Conservation (phyloP, 1,284 basidiomycete genomes). For the Heterobasidion occidentale region DNA sequence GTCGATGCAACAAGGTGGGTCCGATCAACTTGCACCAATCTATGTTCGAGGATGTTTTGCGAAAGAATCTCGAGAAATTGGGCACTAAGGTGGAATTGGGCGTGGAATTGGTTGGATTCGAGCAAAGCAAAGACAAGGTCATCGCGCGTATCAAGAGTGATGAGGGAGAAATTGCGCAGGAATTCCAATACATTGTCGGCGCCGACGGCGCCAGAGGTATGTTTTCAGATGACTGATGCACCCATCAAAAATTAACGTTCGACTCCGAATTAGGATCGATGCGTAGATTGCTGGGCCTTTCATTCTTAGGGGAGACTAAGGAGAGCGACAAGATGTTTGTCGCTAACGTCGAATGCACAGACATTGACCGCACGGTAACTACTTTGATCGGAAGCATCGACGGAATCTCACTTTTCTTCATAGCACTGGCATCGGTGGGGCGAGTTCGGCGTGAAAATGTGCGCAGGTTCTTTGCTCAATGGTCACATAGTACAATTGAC, state of each 20-base stretch:
- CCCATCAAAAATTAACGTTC: not conserved
- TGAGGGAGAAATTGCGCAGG: not conserved
- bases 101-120: constrained; percentile 8
- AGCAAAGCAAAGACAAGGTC: constrained; percentile 9
- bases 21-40: constrained; percentile 3
- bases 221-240: not conserved
- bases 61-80: constrained; percentile 8
- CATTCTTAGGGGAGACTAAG: constrained; percentile 15
- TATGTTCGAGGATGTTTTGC: constrained; percentile 8
- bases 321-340: constrained; percentile 11
- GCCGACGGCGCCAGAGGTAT: constrained; percentile 14
- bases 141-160: not conserved
- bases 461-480: not conserved
- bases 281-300: constrained; percentile 10
- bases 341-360: constrained; percentile 12
- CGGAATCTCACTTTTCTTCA: not conserved
- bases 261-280: constrained; percentile 1
- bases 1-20: not conserved
- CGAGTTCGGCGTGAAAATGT: constrained; percentile 2
- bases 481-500: too few species aligned
- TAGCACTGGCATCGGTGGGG: constrained; percentile 14
- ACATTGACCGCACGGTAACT: constrained; percentile 9
- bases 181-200: constrained; percentile 11
- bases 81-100: constrained; percentile 10
- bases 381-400: not conserved